A percentile compares a stretch with the other conserved stretches of the same genome.
Evolutionary conservation across 176 grass and related monocot genomes (phyloP).

Genomic region (Oryza glumipatula): DNA sequence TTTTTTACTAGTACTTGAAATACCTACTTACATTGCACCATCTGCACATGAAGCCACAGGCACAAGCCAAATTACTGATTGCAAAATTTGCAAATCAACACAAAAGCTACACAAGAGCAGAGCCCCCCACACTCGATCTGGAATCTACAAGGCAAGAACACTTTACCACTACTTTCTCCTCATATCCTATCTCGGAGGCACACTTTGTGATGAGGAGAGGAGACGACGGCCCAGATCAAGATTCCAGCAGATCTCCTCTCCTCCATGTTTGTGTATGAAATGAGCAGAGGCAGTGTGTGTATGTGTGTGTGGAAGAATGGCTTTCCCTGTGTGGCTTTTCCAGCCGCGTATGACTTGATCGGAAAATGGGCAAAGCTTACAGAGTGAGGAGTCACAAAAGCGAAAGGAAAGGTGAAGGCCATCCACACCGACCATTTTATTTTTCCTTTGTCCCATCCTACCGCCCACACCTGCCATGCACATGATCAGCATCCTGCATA

Average conservation of each 20-base stretch:
- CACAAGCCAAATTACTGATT: no score
- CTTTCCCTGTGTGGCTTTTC: background rate
- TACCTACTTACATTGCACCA: no score
- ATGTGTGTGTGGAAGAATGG: no score
- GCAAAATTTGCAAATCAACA: no score
- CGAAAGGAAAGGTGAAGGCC: constrained; percentile 27
- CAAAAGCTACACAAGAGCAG: background rate
- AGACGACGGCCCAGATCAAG: constrained; percentile 34
- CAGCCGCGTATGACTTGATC: background rate
- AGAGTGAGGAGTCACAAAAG: background rate
- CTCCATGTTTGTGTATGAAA: constrained; percentile 7
- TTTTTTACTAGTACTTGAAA: no score
- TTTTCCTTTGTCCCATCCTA: constrained; percentile 41
- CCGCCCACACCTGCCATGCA: constrained; percentile 31
- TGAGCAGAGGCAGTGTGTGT: background rate
- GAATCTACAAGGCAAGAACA: constrained; percentile 9
- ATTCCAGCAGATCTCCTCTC: constrained; percentile 29
- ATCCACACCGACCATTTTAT: constrained; percentile 47
- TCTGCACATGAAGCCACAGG: no score
- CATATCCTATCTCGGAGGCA: background rate
- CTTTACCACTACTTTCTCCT: constrained; percentile 20
- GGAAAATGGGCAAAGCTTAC: constrained; percentile 11
- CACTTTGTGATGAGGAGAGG: constrained; percentile 15
- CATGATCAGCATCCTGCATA: background rate
- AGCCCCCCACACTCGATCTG: constrained; percentile 31